Evolutionary conservation across 2,329 filamentous ascomycete genomes (phyloP).

Genomic region (Bertia moriformis): DNA sequence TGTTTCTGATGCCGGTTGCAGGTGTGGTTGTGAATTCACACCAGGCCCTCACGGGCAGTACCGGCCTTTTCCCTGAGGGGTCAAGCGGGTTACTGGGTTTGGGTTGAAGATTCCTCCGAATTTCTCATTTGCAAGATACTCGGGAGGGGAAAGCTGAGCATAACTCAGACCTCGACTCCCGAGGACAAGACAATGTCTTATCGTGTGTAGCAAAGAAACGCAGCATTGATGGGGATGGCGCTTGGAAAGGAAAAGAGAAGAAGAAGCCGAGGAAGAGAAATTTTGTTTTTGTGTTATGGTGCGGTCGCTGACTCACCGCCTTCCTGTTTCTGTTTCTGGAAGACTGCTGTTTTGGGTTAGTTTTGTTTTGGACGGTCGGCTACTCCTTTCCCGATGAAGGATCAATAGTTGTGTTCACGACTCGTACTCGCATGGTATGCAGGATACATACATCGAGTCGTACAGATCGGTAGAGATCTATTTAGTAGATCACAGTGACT

Average conservation of each 20-base stretch:
- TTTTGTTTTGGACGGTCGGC: too few relatives aligned
- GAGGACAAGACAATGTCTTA: too few relatives aligned
- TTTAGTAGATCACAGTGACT: too few relatives aligned
- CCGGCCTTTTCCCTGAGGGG: constrained; percentile 15
- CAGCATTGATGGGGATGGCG: constrained; percentile 39
- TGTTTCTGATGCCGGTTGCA: constrained; percentile 60
- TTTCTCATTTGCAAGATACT: constrained; percentile 57
- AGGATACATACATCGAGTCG: too few relatives aligned
- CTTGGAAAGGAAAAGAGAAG: constrained; percentile 21
- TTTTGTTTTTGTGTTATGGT: background rate
- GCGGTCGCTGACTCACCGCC: background rate
- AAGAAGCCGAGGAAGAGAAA: constrained; percentile 1
- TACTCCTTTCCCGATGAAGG: too few relatives aligned
- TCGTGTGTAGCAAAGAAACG: constrained; percentile 45
- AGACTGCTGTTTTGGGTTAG: too few relatives aligned
- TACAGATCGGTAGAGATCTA: too few relatives aligned
- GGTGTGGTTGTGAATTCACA: constrained; percentile 58
- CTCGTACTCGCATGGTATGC: too few relatives aligned
- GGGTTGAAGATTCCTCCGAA: constrained; percentile 65
- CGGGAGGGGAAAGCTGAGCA: constrained; percentile 6
- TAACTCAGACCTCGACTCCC: too few relatives aligned
- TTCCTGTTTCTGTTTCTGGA: too few relatives aligned
- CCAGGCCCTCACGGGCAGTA: constrained; percentile 57
- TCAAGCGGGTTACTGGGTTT: constrained; percentile 17
- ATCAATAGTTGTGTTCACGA: too few relatives aligned